Evolutionary conservation across 1,139 yeast genomes (phyloP).

Genomic region (Geotrichum candidum): DNA sequence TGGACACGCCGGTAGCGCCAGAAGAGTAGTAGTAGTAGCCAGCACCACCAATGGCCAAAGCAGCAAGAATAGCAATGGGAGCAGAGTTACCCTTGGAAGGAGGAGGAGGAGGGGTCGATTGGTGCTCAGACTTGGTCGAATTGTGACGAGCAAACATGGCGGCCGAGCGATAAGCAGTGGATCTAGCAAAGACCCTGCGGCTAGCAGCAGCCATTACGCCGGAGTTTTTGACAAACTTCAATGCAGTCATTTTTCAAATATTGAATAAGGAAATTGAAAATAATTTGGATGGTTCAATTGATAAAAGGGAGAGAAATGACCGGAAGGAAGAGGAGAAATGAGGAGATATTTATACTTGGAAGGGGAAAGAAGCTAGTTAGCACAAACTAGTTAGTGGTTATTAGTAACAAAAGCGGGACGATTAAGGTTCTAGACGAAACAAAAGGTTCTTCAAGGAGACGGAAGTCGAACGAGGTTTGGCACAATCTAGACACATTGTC

Average conservation of each 20-base stretch:
- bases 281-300: not conserved
- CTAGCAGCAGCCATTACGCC: conserved; percentile 8
- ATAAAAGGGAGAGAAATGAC: not conserved
- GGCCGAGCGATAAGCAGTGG: conserved; percentile 4
- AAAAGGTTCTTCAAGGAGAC: no score
- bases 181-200: conserved; percentile 9
- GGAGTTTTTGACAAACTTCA: conserved; percentile 17
- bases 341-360: conserved; percentile 15
- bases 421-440: no score
- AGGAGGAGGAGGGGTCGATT: conserved; percentile 19
- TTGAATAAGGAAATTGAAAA: not conserved
- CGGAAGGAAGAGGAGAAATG: not conserved
- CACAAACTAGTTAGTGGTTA: not conserved
- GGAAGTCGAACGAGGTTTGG: no score
- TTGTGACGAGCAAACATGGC: conserved; percentile 18
- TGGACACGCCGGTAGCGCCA: conserved; percentile 26
- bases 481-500: no score
- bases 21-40: conserved; percentile 19
- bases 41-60: conserved; percentile 17
- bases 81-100: conserved; percentile 15
- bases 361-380: not conserved
- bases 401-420: not conserved
- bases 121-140: conserved; percentile 17
- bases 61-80: conserved; percentile 14
- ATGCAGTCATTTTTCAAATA: conserved; percentile 11